These are phyloP conservation scores for Cladorrhinum sp. DNA, from an alignment of 2,329 filamentous ascomycete genomes.

Conservation along the genomic window DNA sequence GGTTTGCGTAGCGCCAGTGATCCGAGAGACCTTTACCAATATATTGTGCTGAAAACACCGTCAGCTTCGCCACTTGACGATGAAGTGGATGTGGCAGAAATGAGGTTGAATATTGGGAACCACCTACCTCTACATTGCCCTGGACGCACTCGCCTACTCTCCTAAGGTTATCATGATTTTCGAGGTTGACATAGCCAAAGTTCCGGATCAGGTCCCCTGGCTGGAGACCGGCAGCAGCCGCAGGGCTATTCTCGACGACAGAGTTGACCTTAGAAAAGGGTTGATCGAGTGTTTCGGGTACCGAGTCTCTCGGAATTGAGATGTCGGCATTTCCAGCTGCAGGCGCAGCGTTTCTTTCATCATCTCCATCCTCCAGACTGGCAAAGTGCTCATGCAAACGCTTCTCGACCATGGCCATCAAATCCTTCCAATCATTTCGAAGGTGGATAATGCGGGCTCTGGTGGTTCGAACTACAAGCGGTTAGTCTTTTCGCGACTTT, in stretches of 20 bases:
- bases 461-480: slow-evolving; percentile 78
- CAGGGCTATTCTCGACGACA: slow-evolving; percentile 75
- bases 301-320: slow-evolving; percentile 32
- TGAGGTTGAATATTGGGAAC: neutral
- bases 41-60: slow-evolving; percentile 57
- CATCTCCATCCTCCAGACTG: slow-evolving; percentile 54
- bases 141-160: slow-evolving; percentile 89
- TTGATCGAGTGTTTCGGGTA: slow-evolving; percentile 35
- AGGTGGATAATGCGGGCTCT: slow-evolving; percentile 84
- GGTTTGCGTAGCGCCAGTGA: slow-evolving; percentile 39
- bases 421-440: slow-evolving; percentile 86
- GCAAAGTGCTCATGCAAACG: slow-evolving; percentile 89
- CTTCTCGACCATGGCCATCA: slow-evolving; percentile 81
- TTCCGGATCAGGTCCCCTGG: slow-evolving; percentile 76
- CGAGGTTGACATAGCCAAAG: slow-evolving; percentile 80
- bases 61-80: slow-evolving; percentile 25
- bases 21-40: slow-evolving; percentile 63
- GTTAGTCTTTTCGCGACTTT: slow-evolving; percentile 16
- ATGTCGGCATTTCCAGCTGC: slow-evolving; percentile 29
- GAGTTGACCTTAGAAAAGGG: slow-evolving; percentile 90
- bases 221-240: slow-evolving; percentile 75
- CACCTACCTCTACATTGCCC: slow-evolving; percentile 81
- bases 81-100: neutral
- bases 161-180: slow-evolving; percentile 80
- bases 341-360: slow-evolving; percentile 31